phyloP scores from a whole-genome alignment of 768 basidiomycete species.

The Chiua virens region DNA sequence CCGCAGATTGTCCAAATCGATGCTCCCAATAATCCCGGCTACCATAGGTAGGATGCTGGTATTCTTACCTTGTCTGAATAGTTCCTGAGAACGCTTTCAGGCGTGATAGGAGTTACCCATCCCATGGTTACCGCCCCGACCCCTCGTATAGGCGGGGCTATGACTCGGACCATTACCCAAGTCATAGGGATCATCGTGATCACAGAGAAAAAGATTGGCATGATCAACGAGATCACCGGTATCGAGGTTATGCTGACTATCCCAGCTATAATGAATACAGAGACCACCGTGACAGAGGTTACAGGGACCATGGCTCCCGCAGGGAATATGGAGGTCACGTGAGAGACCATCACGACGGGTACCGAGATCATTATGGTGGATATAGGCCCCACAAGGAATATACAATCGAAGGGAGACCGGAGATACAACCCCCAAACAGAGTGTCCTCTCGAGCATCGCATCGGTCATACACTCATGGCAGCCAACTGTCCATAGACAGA shows the following conservation, averaged over 20 bases:
- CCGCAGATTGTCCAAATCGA: slow-evolving; percentile 29
- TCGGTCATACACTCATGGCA: slow-evolving; percentile 19
- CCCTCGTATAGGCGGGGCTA: slow-evolving; percentile 23
- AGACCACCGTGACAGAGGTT: slow-evolving; percentile 7
- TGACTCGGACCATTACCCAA: slow-evolving; percentile 15
- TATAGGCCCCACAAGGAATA: slow-evolving; percentile 19
- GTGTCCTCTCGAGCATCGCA: slow-evolving; percentile 29
- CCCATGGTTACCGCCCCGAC: slow-evolving; percentile 22
- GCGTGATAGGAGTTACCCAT: slow-evolving; percentile 26
- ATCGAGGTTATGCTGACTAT: slow-evolving; percentile 18
- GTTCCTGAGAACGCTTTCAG: slow-evolving; percentile 12
- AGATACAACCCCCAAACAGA: slow-evolving; percentile 19
- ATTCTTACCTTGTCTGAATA: neutral
- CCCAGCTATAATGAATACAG: slow-evolving; percentile 16
- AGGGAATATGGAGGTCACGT: neutral
- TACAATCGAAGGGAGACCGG: slow-evolving; percentile 9
- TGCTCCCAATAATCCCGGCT: slow-evolving; percentile 13
- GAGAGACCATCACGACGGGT: slow-evolving; percentile 8
- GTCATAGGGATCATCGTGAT: slow-evolving; percentile 22
- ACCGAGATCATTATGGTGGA: slow-evolving; percentile 11
- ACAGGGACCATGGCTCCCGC: slow-evolving; percentile 6
- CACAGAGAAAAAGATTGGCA: slow-evolving; percentile 19
- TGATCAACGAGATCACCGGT: slow-evolving; percentile 20
- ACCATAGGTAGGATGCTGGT: slow-evolving; percentile 17
- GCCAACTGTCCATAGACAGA: slow-evolving; percentile 19